These are phyloP conservation scores for Conoideocrella luteorostrata DNA, from an alignment of 2,329 filamentous ascomycete species.

Conservation along the genomic window DNA sequence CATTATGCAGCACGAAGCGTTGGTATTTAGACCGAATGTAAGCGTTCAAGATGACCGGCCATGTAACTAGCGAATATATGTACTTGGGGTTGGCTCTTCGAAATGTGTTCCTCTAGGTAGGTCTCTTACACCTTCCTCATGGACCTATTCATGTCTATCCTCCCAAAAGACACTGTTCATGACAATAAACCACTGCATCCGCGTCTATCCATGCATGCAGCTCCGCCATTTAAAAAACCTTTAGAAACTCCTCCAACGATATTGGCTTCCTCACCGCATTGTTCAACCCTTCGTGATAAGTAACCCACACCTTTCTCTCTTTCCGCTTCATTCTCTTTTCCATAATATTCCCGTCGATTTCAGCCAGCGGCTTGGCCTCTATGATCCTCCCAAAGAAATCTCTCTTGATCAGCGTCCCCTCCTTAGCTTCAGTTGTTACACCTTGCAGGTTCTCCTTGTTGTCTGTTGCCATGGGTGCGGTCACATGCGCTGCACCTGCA, in stretches of 20 bases:
- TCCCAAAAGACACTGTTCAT: no score
- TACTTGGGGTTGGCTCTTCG: no score
- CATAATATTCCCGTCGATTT: slow-evolving; percentile 33
- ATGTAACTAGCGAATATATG: no score
- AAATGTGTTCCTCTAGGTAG: no score
- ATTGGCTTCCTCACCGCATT: slow-evolving; percentile 90
- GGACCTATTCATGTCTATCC: no score
- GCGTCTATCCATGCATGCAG: not conserved
- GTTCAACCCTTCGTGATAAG: slow-evolving; percentile 82
- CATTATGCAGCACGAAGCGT: no score
- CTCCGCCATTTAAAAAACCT: slow-evolving; percentile 43
- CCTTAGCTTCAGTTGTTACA: slow-evolving; percentile 24
- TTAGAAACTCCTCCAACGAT: slow-evolving; percentile 71
- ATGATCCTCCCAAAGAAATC: slow-evolving; percentile 84
- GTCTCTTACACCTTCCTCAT: no score
- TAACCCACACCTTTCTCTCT: slow-evolving; percentile 70
- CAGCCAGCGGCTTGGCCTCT: slow-evolving; percentile 31
- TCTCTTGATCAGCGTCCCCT: slow-evolving; percentile 48
- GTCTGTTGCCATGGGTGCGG: not conserved
- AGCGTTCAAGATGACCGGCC: no score
- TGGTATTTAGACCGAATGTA: no score
- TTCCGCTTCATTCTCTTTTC: slow-evolving; percentile 33
- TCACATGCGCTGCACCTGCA: not conserved
- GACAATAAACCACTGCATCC: no score
- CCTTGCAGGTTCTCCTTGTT: slow-evolving; percentile 33